Conservation (phyloP, 345 rosid species). For the Cardamine chenopodiifolia region DNA sequence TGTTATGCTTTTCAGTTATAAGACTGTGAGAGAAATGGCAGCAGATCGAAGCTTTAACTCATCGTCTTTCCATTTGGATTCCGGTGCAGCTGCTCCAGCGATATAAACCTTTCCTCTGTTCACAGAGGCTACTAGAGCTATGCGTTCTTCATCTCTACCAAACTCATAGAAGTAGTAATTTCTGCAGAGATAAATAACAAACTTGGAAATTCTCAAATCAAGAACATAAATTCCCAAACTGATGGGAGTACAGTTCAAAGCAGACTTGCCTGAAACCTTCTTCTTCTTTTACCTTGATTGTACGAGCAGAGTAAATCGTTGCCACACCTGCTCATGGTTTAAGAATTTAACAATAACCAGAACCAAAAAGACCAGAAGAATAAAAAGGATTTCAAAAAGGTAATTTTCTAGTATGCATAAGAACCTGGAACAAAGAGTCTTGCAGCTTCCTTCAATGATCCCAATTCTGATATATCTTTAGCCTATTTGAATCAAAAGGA, state of each 20-base stretch:
- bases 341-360: background rate
- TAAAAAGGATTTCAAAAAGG: constrained; percentile 1
- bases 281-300: constrained; percentile 88
- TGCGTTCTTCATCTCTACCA: constrained; percentile 72
- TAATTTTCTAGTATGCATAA: background rate
- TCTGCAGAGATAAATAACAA: constrained; percentile 48
- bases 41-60: constrained; percentile 83
- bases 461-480: constrained; percentile 73
- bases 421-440: constrained; percentile 88
- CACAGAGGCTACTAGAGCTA: constrained; percentile 73
- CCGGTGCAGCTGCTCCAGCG: constrained; percentile 90
- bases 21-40: constrained; percentile 65
- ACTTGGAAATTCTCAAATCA: background rate
- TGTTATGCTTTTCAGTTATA: constrained; percentile 33
- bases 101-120: constrained; percentile 79
- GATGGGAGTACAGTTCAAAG: background rate
- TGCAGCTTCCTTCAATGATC: constrained; percentile 83
- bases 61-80: constrained; percentile 77
- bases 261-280: constrained; percentile 71
- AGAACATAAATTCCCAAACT: background rate
- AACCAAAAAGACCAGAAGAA: background rate
- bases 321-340: constrained; percentile 64
- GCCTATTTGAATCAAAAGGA: constrained; percentile 59
- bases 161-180: constrained; percentile 88
- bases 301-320: constrained; percentile 73